phyloP scores from a whole-genome alignment of 2,329 filamentous ascomycete genomes.

The Mycosphaerelloides madeirae region DNA sequence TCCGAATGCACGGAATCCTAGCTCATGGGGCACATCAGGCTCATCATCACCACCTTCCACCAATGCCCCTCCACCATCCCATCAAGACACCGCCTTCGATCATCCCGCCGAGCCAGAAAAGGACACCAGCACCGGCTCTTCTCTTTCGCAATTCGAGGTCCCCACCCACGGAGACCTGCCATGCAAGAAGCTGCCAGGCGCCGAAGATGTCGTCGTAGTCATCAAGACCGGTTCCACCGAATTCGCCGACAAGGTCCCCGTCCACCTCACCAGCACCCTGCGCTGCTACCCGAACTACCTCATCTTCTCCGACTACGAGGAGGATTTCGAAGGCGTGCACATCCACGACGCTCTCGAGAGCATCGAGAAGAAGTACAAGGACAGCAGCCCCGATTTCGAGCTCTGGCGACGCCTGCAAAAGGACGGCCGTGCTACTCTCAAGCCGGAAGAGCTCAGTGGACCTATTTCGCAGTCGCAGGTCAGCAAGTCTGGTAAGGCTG shows the following conservation, averaged over 20 bases:
- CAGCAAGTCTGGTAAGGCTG: constrained; percentile 7
- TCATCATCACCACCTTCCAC: too few relatives aligned
- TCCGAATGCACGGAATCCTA: too few relatives aligned
- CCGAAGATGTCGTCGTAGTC: constrained; percentile 50
- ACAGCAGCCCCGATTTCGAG: constrained; percentile 21
- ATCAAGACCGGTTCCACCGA: constrained; percentile 37
- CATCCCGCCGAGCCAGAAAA: too few relatives aligned
- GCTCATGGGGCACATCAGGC: too few relatives aligned
- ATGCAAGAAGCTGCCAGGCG: constrained; percentile 25
- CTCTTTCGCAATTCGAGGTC: too few relatives aligned
- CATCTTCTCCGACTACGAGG: constrained; percentile 37
- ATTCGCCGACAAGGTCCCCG: constrained; percentile 26
- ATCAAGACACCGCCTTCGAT: too few relatives aligned
- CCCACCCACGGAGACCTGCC: background rate
- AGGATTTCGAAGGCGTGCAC: constrained; percentile 30
- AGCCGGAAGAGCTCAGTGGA: constrained; percentile 17
- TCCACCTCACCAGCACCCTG: constrained; percentile 34
- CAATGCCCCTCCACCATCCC: too few relatives aligned
- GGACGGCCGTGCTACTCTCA: constrained; percentile 10
- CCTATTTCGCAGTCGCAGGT: constrained; percentile 2
- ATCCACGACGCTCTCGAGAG: constrained; percentile 30
- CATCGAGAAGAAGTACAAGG: constrained; percentile 14
- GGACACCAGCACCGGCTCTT: too few relatives aligned
- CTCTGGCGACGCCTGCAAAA: constrained; percentile 18
- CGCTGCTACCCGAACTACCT: constrained; percentile 31